These are phyloP conservation scores for Niebla homalea DNA, from an alignment of 495 filamentous ascomycete species.

Conservation along the genomic window DNA sequence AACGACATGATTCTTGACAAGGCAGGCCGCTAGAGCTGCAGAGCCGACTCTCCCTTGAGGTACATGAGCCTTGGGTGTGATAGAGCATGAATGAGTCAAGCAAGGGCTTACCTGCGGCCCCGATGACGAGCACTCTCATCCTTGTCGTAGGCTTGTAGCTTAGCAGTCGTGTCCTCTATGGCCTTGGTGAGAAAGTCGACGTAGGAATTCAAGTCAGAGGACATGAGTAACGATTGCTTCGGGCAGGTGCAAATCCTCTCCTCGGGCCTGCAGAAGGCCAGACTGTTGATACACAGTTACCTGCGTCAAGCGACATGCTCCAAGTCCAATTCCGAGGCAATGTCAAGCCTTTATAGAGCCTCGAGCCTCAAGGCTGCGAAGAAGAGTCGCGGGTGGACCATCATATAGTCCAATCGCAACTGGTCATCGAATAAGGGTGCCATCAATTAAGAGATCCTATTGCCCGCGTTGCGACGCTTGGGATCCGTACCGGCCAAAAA, in stretches of 20 bases:
- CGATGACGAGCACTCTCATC: slow-evolving; percentile 13
- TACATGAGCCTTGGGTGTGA: background rate
- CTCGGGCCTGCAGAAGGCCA: no score
- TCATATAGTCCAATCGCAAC: no score
- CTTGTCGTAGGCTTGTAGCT: background rate
- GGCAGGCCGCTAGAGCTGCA: slow-evolving; percentile 11
- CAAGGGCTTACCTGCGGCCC: slow-evolving; percentile 8
- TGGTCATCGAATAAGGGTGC: no score
- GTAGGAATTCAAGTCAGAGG: slow-evolving; percentile 2
- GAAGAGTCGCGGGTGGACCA: background rate
- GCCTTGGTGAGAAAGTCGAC: background rate
- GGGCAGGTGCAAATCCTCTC: no score
- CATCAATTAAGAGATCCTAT: no score
- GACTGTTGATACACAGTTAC: no score
- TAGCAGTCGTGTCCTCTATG: background rate
- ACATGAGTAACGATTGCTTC: background rate
- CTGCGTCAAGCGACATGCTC: no score
- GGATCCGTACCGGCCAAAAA: no score
- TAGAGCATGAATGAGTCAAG: background rate
- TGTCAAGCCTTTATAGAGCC: background rate
- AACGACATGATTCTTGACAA: slow-evolving; percentile 10
- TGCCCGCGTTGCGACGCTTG: no score
- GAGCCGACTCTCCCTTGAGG: slow-evolving; percentile 10
- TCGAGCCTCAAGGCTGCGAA: no score
- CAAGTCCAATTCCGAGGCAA: no score